Percentiles rank a stretch among this genome's conserved stretches.
These are phyloP conservation scores for Hydnomerulius pinastri DNA, from an alignment of 768 basidiomycete species.

Conservation along the genomic window DNA sequence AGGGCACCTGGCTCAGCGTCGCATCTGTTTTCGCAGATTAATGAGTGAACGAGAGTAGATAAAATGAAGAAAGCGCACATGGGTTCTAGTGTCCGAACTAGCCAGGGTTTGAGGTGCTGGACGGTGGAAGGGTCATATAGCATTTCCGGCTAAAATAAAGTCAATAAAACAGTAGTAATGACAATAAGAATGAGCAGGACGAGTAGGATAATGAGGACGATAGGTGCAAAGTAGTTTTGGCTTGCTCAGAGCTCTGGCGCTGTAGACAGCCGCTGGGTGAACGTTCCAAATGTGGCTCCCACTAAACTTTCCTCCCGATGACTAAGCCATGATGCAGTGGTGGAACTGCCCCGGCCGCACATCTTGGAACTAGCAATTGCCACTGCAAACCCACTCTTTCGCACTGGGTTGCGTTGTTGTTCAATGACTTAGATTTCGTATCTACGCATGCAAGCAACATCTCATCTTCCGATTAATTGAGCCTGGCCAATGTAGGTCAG, in stretches of 20 bases:
- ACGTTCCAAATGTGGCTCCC: background rate
- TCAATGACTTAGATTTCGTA: too few species aligned
- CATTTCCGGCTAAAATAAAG: constrained; percentile 42
- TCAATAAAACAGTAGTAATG: background rate
- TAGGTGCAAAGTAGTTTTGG: background rate
- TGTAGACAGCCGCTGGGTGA: constrained; percentile 3
- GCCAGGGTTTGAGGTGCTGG: constrained; percentile 81
- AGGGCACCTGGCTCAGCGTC: constrained; percentile 95
- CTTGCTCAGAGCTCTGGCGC: constrained; percentile 1
- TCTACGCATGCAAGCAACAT: too few species aligned
- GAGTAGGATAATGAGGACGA: background rate
- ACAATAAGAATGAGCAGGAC: constrained; percentile 17
- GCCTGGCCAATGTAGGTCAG: too few species aligned
- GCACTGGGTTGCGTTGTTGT: too few species aligned
- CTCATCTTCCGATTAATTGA: too few species aligned
- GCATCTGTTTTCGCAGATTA: constrained; percentile 56
- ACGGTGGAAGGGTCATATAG: constrained; percentile 66
- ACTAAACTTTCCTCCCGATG: background rate
- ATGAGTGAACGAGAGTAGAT: constrained; percentile 1
- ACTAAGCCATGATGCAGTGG: constrained; percentile 37
- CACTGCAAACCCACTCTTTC: too few species aligned
- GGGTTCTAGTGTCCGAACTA: constrained; percentile 85
- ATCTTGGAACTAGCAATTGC: too few species aligned
- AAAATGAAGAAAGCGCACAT: constrained; percentile 56
- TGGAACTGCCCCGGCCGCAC: too few species aligned